phyloP scores from a whole-genome alignment of 2,329 filamentous ascomycete species.

The Aspergillus viridinutans region DNA sequence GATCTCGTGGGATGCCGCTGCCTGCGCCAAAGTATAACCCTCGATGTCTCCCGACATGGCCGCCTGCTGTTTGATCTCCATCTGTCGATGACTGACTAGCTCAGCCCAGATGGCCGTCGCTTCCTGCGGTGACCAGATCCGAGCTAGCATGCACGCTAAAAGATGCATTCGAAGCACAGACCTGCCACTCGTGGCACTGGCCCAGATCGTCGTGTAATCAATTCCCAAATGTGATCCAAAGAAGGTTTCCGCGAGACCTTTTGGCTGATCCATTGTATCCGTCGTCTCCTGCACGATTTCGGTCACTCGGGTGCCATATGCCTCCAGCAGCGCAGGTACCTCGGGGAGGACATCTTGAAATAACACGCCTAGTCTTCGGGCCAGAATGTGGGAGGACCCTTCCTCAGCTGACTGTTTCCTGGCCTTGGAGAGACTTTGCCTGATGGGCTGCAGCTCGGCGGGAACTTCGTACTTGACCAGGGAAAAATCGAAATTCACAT shows the following conservation, averaged over 20 bases:
- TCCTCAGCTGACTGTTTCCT: constrained; percentile 36
- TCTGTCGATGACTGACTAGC: not conserved
- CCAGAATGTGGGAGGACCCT: constrained; percentile 35
- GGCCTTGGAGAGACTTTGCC: constrained; percentile 23
- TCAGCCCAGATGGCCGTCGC: not conserved
- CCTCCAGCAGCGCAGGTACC: constrained; percentile 30
- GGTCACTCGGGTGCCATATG: constrained; percentile 12
- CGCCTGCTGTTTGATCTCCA: not conserved
- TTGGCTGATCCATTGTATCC: not conserved
- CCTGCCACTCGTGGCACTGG: not conserved
- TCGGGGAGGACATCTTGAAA: constrained; percentile 34
- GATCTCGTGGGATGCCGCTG: not conserved
- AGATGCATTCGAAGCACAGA: not conserved
- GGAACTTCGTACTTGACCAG: constrained; percentile 41
- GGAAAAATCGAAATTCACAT: constrained; percentile 43
- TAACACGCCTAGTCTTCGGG: constrained; percentile 38
- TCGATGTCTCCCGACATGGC: not conserved
- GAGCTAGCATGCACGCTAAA: not conserved
- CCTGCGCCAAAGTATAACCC: not conserved
- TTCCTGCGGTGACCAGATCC: not conserved
- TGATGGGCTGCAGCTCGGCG: constrained; percentile 32
- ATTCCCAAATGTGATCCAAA: constrained; percentile 6
- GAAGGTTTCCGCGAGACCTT: not conserved
- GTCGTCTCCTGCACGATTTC: constrained; percentile 4
- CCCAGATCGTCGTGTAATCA: constrained; percentile 7